These are phyloP conservation scores for Penicillium waksmanii DNA, from an alignment of 495 filamentous ascomycete genomes.

Conservation along the genomic window DNA sequence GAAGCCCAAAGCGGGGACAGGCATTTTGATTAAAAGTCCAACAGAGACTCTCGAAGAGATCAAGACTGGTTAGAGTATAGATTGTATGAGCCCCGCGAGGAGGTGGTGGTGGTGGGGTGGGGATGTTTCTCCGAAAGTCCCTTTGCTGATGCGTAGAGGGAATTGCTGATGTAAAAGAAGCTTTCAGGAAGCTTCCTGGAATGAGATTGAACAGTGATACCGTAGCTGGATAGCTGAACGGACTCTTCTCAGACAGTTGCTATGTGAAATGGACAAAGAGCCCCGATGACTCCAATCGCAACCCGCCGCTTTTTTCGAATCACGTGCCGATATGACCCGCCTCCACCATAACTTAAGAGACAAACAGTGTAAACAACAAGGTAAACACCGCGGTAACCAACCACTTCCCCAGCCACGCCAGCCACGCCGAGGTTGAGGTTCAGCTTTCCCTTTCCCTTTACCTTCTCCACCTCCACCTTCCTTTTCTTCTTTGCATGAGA, in stretches of 20 bases:
- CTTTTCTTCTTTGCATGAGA: conserved; percentile 19
- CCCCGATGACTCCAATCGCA: conserved; percentile 4
- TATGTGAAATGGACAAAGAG: not conserved
- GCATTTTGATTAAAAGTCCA: conserved; percentile 13
- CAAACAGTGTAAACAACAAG: conserved; percentile 16
- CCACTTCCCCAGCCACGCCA: conserved; percentile 50
- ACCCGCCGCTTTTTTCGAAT: conserved; percentile 30
- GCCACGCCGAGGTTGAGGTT: conserved; percentile 46
- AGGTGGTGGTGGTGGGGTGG: not conserved
- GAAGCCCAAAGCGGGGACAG: conserved; percentile 76
- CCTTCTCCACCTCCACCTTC: conserved; percentile 20
- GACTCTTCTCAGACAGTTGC: too few relatives aligned
- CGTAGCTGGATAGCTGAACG: too few relatives aligned
- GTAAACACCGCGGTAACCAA: conserved; percentile 27
- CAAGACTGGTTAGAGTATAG: not conserved
- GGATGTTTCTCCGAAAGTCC: not conserved
- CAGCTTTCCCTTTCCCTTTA: conserved; percentile 14
- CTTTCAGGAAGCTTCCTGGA: not conserved
- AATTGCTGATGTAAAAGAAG: not conserved
- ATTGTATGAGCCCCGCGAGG: conserved; percentile 2
- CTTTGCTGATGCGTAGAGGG: not conserved
- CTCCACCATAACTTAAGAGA: conserved; percentile 14
- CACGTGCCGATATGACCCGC: conserved; percentile 31
- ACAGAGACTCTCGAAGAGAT: not conserved
- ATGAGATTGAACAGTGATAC: not conserved